These are phyloP conservation scores for Biscogniauxia sp. DNA, from an alignment of 2,329 filamentous ascomycete genomes.

Conservation along the genomic window DNA sequence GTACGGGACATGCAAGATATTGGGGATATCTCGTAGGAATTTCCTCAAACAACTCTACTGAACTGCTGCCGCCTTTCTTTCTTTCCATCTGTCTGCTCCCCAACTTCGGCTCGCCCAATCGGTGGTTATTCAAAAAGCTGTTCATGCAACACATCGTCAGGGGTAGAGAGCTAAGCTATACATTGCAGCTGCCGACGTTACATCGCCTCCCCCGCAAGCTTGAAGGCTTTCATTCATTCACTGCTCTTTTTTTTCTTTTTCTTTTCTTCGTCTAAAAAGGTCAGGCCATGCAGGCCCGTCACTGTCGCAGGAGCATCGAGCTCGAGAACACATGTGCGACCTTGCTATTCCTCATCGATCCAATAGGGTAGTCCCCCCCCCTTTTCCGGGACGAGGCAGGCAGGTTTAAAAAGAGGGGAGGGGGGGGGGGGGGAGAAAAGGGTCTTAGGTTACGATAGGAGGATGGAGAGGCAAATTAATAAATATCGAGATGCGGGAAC, in stretches of 20 bases:
- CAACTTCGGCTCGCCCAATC: not conserved
- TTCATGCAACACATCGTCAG: not conserved
- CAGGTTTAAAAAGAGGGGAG: too few relatives aligned
- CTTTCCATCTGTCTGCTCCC: too few relatives aligned
- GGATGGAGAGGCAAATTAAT: not conserved
- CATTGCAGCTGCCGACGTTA: not conserved
- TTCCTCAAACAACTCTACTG: too few relatives aligned
- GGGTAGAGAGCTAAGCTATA: not conserved
- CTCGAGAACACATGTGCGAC: too few relatives aligned
- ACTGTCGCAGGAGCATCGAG: not conserved
- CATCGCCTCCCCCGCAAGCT: not conserved
- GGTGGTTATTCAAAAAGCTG: not conserved
- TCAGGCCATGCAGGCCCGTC: not conserved
- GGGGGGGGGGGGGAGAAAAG: too few relatives aligned
- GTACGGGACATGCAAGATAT: too few relatives aligned
- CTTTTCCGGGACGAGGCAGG: too few relatives aligned
- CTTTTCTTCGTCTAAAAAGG: not conserved
- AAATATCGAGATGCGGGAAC: not conserved
- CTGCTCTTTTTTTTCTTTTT: not conserved
- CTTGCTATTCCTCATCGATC: too few relatives aligned
- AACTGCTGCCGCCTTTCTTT: too few relatives aligned
- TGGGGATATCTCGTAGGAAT: too few relatives aligned
- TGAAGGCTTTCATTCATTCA: not conserved
- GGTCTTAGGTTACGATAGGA: too few relatives aligned
- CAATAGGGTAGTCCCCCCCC: too few relatives aligned